Percentiles rank a stretch among this genome's conserved stretches.
Evolutionary conservation across 176 grass and related monocot species (phyloP).

Genomic region (Rhynchospora breviuscula): DNA sequence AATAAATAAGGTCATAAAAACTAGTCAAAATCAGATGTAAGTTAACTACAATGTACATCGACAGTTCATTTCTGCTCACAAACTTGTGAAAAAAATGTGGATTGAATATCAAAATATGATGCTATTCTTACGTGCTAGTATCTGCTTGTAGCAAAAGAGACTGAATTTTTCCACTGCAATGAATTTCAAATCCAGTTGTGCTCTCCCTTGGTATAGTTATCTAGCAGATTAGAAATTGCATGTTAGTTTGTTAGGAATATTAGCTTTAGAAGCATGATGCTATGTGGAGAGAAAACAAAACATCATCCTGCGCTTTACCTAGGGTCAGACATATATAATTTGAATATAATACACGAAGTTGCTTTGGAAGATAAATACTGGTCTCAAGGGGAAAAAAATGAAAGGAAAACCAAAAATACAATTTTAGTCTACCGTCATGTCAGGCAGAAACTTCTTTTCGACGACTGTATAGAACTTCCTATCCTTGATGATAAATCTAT

Average conservation of each 20-base stretch:
- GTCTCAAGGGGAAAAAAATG: not conserved
- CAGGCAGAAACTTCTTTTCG: constrained; percentile 16
- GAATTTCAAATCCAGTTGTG: constrained; percentile 25
- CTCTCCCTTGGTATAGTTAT: constrained; percentile 19
- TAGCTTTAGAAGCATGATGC: not conserved
- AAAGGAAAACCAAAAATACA: not conserved
- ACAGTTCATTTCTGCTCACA: not conserved
- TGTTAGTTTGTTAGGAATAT: not conserved
- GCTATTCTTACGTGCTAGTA: constrained; percentile 15
- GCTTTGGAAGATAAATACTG: too few relatives aligned
- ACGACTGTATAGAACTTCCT: not conserved
- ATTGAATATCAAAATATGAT: not conserved
- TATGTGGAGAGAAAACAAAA: too few relatives aligned
- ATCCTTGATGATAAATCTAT: constrained; percentile 24
- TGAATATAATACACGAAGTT: too few relatives aligned
- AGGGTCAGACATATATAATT: too few relatives aligned
- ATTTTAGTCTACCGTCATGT: constrained; percentile 16
- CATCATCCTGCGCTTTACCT: too few relatives aligned
- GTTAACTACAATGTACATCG: not conserved
- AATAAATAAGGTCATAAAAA: not conserved
- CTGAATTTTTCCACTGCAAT: not conserved
- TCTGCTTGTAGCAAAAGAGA: constrained; percentile 22
- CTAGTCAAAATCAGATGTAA: not conserved
- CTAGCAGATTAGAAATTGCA: constrained; percentile 5
- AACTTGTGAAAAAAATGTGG: not conserved